Evolutionary conservation across 1,284 basidiomycete genomes (phyloP).

Genomic region (Apiotrichum brassicae): DNA sequence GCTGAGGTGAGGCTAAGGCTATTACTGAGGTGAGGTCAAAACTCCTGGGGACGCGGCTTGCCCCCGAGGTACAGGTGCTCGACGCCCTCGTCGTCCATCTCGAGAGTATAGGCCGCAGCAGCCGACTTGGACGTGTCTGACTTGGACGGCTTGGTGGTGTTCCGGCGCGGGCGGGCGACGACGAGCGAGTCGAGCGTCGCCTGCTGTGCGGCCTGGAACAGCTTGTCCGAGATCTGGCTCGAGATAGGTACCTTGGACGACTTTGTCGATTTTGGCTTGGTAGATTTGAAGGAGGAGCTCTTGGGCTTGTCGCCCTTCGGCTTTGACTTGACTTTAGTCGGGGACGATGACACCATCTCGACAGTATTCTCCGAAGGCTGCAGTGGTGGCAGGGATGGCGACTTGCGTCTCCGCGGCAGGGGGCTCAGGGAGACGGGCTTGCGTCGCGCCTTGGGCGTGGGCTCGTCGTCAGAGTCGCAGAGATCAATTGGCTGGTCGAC

Average conservation of each 20-base stretch:
- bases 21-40: neutral
- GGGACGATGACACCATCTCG: too few relatives aligned
- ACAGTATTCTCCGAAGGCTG: too few relatives aligned
- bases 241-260: neutral
- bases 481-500: neutral
- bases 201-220: too few relatives aligned
- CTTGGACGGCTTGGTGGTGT: neutral
- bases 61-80: slow-evolving; percentile 5
- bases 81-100: slow-evolving; percentile 4
- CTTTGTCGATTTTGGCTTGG: neutral
- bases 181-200: slow-evolving; percentile 5
- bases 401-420: too few relatives aligned
- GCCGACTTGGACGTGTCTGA: too few relatives aligned
- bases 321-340: too few relatives aligned
- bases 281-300: too few relatives aligned
- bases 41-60: neutral
- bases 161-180: neutral
- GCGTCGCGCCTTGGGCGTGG: too few relatives aligned
- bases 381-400: too few relatives aligned
- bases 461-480: neutral
- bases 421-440: too few relatives aligned
- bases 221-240: neutral
- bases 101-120: neutral
- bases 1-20: neutral
- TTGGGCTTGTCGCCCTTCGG: neutral